Evolutionary conservation across 2,329 filamentous ascomycete genomes (phyloP), one percentile per base, ranked within the genome.

Genomic region (Paramyrothecium sp.): DNA sequence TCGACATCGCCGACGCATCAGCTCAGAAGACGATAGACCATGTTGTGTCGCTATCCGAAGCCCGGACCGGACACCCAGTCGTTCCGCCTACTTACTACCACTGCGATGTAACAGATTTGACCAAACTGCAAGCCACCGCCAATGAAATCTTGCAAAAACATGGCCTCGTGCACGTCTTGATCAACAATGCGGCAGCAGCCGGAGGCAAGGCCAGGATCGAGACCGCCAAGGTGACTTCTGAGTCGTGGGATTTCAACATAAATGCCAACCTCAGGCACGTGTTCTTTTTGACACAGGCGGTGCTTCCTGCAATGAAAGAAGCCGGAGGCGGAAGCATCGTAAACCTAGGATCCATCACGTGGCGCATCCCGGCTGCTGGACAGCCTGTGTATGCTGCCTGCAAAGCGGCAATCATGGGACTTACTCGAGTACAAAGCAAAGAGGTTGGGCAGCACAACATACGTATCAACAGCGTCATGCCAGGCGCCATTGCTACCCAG

Each of bases 261-360:
- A 74, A 73, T 44, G 69, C 75, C 22, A 81, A 81, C 56, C 67
- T 80, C 30, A 68, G 77, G 0, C 79, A 81, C 46, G 60, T 66
- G 2, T 72, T 96, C 41, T 82, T 96, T 2, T 78, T 96, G 13
- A 83, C 89, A 16, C 88, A 96, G 73, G 89, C 89, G 1, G 82
- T 85, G 0, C 72, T 86, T 19, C 88, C 87, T 0, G 87, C 87
- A 66, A 81, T 96, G 17, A 58, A 52, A 30, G 26, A 53, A 12
- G 58, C 57, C 0, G 41, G 61, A 7, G 53, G 73, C 1, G 67
- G 90, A 85, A 3, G 76, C 74, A 76, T 86, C 60, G 72, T 85
- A 62, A 83, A 82, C 69, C 67, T 85, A 55, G 81, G 80, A 3
- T 81, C 78, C 53, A 80, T 83, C 41, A 78, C 75, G 26, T 78